Conservation (phyloP, 306 rosid species). For the Vicia sativa region DNA sequence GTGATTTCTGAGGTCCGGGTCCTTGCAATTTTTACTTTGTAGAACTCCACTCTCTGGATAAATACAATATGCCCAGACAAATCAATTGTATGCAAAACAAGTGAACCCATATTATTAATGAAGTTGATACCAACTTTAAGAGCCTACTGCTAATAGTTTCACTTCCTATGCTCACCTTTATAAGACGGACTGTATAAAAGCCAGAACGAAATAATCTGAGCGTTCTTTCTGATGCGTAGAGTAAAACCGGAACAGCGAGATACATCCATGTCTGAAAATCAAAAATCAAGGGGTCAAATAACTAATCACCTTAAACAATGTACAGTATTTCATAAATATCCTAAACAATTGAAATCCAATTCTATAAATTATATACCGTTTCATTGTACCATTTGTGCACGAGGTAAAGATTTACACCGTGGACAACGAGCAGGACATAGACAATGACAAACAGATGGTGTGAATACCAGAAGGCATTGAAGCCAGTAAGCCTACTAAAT, state of each 20-base stretch:
- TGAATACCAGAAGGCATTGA: constrained; percentile 98
- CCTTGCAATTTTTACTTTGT: constrained; percentile 19
- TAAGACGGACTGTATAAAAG: constrained; percentile 72
- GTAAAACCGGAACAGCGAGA: constrained; percentile 78
- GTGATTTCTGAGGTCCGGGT: neutral
- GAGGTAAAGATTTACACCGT: constrained; percentile 72
- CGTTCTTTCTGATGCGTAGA: constrained; percentile 91
- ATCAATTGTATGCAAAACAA: neutral
- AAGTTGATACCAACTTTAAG: constrained; percentile 13
- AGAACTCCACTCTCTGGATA: constrained; percentile 7
- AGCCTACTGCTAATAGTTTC: constrained; percentile 13
- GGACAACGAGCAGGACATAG: constrained; percentile 78
- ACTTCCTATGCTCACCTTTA: constrained; percentile 64
- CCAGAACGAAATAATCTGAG: constrained; percentile 93
- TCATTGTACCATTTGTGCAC: constrained; percentile 70
- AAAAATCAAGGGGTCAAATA: constrained; percentile 38
- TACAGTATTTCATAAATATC: constrained; percentile 21
- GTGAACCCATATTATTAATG: constrained; percentile 14
- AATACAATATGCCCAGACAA: neutral
- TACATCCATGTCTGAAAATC: constrained; percentile 92
- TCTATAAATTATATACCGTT: constrained; percentile 61
- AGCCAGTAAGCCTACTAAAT: constrained; percentile 87
- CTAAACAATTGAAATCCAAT: constrained; percentile 14
- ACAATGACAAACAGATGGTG: constrained; percentile 96
- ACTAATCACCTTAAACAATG: constrained; percentile 20